Conservation (phyloP, 352 stramenopile genomes). For the Globisporangium paddicum region DNA sequence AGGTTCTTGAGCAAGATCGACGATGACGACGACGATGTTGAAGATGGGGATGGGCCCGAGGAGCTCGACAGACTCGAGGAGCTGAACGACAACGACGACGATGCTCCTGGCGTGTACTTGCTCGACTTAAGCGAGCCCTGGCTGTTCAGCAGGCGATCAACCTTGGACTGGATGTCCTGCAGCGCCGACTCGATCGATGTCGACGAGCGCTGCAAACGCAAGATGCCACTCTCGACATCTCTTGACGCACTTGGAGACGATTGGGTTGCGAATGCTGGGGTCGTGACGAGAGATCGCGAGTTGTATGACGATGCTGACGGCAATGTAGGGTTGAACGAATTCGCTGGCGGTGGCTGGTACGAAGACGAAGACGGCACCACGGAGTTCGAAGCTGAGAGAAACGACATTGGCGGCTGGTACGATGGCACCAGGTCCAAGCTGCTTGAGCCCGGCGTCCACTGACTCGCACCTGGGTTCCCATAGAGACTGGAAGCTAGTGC, state of each 20-base stretch:
- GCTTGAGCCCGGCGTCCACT: constrained; percentile 5
- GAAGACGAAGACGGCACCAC: neutral
- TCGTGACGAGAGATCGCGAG: constrained; percentile 15
- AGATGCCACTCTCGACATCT: constrained; percentile 60
- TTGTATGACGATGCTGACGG: constrained; percentile 3
- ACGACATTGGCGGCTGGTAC: constrained; percentile 6
- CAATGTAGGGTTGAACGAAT: constrained; percentile 4
- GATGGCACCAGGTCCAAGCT: constrained; percentile 7
- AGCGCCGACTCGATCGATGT: constrained; percentile 74
- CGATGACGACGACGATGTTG: constrained; percentile 23
- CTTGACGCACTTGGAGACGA: constrained; percentile 12
- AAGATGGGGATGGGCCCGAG: constrained; percentile 18
- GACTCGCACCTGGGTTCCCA: constrained; percentile 2
- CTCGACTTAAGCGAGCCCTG: constrained; percentile 42
- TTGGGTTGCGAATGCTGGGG: constrained; percentile 25
- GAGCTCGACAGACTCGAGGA: constrained; percentile 21
- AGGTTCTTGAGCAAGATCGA: constrained; percentile 62
- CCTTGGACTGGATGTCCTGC: constrained; percentile 73
- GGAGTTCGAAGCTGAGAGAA: neutral
- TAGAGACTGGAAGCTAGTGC: neutral
- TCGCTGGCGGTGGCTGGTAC: neutral
- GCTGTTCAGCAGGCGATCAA: constrained; percentile 66
- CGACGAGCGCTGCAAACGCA: constrained; percentile 69
- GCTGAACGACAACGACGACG: constrained; percentile 5
- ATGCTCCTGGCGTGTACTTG: constrained; percentile 26